Base-by-base conservation (phyloP, 2,329 filamentous ascomycete species). In the Colletotrichum sp. region DNA sequence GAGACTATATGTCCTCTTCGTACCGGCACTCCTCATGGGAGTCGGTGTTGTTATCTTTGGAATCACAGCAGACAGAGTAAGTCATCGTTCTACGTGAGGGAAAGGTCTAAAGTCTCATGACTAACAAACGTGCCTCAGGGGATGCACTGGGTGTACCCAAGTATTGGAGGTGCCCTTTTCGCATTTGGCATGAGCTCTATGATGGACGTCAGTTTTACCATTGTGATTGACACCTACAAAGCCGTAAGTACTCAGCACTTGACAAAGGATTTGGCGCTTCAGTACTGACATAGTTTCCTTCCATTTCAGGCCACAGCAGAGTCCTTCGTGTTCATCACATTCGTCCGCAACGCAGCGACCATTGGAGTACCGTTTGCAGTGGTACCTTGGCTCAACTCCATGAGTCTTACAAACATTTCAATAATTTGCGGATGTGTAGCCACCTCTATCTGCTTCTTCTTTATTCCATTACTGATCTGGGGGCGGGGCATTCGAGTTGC, bases 61-160 rank as follows among this genome's bases (percentile, higher is more conserved):
- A 2, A 78, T 78, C 1, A 86, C 52, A 26, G 52, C 7, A 26
- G 52, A 57, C 14, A 14, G 21, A 16, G 52, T 57, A 16, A 57
- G 52, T 85, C 1, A 43, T n/a, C 18, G 8, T 65, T 55, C 18
- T 8, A 32, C 16, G 2, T n/a, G 39, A 4, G 36, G 39, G 39
- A 0, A 12, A n/a, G 3, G 0, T 43, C 18, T n/a, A 0, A 43
- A 43, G 39, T 43, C 18, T n/a, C 39, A n/a, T 43, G 9, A 1
- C 9, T 43, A n/a, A 43, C 18, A n/a, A 6, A 43, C 39, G 9
- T 16, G 6, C 63, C 4, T 2, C 28, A 87, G 85, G 85, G 85
- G 3, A 85, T 86, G 84, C 85, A 86, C 48, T 87, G 84, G 84
- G 84, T 87, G 9, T 84, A 81, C 34, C 84, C 85, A 0, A 85